These are phyloP conservation scores for Colletotrichum orbiculare DNA, from an alignment of 2,329 filamentous ascomycete genomes.

Conservation along the genomic window DNA sequence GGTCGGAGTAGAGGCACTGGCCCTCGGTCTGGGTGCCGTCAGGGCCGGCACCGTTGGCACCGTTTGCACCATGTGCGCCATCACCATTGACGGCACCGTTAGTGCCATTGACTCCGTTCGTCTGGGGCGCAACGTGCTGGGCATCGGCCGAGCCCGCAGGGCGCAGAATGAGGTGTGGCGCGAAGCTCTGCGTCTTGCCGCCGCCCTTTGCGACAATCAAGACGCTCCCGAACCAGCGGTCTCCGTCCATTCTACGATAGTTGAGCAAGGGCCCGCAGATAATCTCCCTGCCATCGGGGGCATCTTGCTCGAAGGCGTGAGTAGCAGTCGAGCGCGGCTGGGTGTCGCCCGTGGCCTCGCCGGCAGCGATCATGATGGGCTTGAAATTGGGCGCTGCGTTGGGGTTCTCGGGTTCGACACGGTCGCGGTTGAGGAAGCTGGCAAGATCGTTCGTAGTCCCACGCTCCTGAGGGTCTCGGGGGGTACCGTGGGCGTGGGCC, in stretches of 20 bases:
- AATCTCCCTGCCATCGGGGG: constrained; percentile 66
- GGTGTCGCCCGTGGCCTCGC: constrained; percentile 46
- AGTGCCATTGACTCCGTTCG: constrained; percentile 44
- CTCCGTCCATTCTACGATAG: constrained; percentile 77
- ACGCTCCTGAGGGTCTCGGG: constrained; percentile 54
- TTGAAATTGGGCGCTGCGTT: constrained; percentile 52
- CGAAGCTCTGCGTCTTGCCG: constrained; percentile 64
- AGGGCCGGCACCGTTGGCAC: constrained; percentile 38
- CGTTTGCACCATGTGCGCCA: constrained; percentile 42
- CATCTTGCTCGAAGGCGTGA: constrained; percentile 36
- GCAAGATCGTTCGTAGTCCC: constrained; percentile 63
- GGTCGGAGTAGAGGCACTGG: constrained; percentile 73
- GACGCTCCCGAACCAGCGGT: constrained; percentile 85
- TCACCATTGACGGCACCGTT: constrained; percentile 44
- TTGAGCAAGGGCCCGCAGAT: constrained; percentile 81
- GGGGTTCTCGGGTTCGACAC: constrained; percentile 55
- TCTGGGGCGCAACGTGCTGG: constrained; percentile 33
- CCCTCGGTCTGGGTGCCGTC: constrained; percentile 53
- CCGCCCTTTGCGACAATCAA: constrained; percentile 83
- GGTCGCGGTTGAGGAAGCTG: constrained; percentile 65
- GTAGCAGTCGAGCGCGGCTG: constrained; percentile 34
- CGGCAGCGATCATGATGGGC: constrained; percentile 61
- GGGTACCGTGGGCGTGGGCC: constrained; percentile 41
- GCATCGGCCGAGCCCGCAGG: constrained; percentile 48
- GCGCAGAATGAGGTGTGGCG: constrained; percentile 69